Evolutionary conservation across 169 alveolate genomes (phyloP), one percentile per base, ranked within the genome.

Genomic region (Cryptosporidium canis): DNA sequence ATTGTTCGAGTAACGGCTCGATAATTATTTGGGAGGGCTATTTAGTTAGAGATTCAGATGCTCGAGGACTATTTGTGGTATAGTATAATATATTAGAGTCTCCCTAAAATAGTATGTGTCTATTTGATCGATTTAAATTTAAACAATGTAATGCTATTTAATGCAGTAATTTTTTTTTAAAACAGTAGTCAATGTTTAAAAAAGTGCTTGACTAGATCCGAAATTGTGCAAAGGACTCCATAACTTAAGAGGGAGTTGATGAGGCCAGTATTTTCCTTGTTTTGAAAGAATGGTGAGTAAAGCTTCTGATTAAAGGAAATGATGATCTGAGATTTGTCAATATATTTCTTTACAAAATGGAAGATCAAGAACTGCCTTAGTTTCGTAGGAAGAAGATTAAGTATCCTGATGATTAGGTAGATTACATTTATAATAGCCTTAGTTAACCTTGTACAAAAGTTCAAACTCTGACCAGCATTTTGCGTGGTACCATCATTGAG

Each of bases 281-380:
- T 29, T 37, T 77, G 56, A 58, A 29, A 61, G 27, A 77, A 77
- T 7, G 85, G 85, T 9, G 70, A 77, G 35, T 77, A 77, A 21
- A 77, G 29, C 45, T 66, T 77, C 29, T 56, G 55, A 16, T 58
- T 66, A n/a, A 61, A 16, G 11, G 65, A 18, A 51, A 51, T 41
- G 0, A 45, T 35, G 2, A n/a, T 6, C 12, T 29, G 35, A 0
- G 29, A 8, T 3, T 58, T 41, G 5, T 27, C 18, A 7, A 77
- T 0, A 27, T 37, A 61, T 18, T 3, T 14, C 12, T 31, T 77
- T 3, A 61, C 29, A 12, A 77, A 27, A 16, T 41, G 14, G 11
- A 77, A 77, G n/a, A 37, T 6, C 0, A 77, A 11, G n/a, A 77
- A 16, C 33, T 70, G 66, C 8, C 64, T 70, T 14, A 70, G 12